These are phyloP conservation scores for Ophioceras dolichostomum DNA, from an alignment of 2,329 filamentous ascomycete genomes.

Conservation along the genomic window DNA sequence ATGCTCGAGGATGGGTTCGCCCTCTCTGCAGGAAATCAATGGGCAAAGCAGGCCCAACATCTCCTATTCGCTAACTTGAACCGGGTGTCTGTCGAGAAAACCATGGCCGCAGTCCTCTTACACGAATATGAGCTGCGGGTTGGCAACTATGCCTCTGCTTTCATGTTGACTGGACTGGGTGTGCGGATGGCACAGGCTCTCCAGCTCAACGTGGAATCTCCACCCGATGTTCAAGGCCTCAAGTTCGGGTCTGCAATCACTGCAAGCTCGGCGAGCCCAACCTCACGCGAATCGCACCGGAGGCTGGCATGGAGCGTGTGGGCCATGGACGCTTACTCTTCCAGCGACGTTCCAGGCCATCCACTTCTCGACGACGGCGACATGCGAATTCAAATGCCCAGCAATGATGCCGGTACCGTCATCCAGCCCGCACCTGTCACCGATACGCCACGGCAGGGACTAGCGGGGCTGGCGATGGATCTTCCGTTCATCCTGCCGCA, in stretches of 20 bases:
- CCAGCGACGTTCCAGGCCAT: constrained; percentile 5
- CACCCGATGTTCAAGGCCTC: too few relatives aligned
- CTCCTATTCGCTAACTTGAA: constrained; percentile 4
- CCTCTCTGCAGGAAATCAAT: constrained; percentile 5
- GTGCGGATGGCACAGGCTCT: constrained; percentile 31
- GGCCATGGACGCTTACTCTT: constrained; percentile 8
- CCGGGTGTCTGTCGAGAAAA: constrained; percentile 5
- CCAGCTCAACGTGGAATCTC: constrained; percentile 24
- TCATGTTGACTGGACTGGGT: constrained; percentile 13
- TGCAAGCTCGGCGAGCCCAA: too few relatives aligned
- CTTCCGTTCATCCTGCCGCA: constrained; percentile 4
- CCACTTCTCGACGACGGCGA: constrained; percentile 6
- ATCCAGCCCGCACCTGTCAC: too few relatives aligned
- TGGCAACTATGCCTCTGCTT: constrained; percentile 7
- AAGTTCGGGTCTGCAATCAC: too few relatives aligned
- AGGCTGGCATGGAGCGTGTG: constrained; percentile 9
- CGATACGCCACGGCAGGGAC: too few relatives aligned
- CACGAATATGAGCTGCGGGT: constrained; percentile 7
- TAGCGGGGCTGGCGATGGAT: too few relatives aligned
- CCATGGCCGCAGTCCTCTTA: constrained; percentile 9
- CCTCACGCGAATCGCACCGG: constrained; percentile 5
- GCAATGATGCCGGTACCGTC: constrained; percentile 8
- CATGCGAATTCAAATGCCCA: constrained; percentile 12
- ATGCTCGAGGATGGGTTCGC: constrained; percentile 1
- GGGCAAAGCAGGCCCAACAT: constrained; percentile 7